Base-by-base conservation (phyloP, 2,329 filamentous ascomycete genomes). In the Penicillium expansum region DNA sequence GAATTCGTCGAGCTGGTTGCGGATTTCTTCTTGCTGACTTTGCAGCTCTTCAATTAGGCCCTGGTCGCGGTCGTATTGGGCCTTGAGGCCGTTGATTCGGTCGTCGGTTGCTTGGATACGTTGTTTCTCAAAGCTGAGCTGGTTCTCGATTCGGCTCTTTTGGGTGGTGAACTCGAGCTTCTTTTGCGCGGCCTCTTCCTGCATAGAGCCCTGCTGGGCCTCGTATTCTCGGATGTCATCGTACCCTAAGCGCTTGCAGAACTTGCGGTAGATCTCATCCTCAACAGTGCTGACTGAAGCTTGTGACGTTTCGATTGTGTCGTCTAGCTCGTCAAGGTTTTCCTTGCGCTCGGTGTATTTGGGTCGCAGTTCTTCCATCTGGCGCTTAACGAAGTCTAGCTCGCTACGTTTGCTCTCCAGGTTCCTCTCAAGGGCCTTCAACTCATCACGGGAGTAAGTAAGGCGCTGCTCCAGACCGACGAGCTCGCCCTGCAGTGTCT, bases 141-240 rank as follows among this genome's bases (percentile, higher is more conserved):
- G 79, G 63, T 84, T 85, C 63, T 86, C 79, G 45, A 88, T 79
- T 51, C 79, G 81, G 58, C 81, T 85, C 64, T 82, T 83, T 71
- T 99, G 94, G 4, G 89, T 86, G 55, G 88, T 89, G 67, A 96
- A 97, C 63, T 92, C 87, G 52, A 90, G 86, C 61, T 91, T 91
- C 79, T 92, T 92, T 74, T 94, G 87, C 0, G 88, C 87, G 43
- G 90, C 90, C 71, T 97, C 91, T 72, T 96, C 91, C 74, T 97
- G 92, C 48, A 96, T 79, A 41, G 89, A 92, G 48, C 94, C 93
- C 75, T 97, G 94, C 64, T 95, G 92, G 27, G 89, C 89, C 71
- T 97, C 92, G 68, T 97, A 99, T 56, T 91, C 90, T 57, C 93
- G 90, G 62, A 99, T 95, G 67, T 95, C 88, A 56, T 85, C 82